Conservation (phyloP, 2,329 filamentous ascomycete species). For the Colletotrichum sp. region DNA sequence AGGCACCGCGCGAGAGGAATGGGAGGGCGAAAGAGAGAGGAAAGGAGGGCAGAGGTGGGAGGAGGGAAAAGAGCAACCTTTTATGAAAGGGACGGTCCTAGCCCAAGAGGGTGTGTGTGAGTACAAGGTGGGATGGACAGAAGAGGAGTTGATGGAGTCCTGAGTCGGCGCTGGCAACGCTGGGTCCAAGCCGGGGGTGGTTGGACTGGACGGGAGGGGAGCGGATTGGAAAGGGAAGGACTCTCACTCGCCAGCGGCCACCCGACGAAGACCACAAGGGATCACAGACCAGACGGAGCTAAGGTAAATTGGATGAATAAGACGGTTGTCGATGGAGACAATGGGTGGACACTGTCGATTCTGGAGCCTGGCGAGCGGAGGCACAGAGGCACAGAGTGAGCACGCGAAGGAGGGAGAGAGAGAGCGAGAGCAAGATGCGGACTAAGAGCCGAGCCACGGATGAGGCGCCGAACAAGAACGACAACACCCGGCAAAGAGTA, state of each 20-base stretch:
- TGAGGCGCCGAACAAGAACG: neutral
- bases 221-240: neutral
- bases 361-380: neutral
- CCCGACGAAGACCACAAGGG: neutral
- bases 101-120: constrained; percentile 5
- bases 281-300: neutral
- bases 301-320: constrained; percentile 13
- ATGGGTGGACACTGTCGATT: neutral
- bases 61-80: constrained; percentile 18
- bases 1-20: constrained; percentile 18
- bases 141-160: constrained; percentile 7
- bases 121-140: neutral
- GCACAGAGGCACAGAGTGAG: neutral
- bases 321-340: constrained; percentile 8
- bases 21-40: constrained; percentile 16
- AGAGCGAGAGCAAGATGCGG: neutral
- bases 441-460: neutral
- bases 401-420: neutral
- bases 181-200: constrained; percentile 13
- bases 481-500: neutral
- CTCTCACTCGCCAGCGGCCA: constrained; percentile 3
- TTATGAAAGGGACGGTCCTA: constrained; percentile 14
- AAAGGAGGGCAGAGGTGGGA: neutral
- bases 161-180: constrained; percentile 20
- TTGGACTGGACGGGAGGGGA: neutral